Conservation (phyloP, 1,284 basidiomycete genomes). For the Puccinia horiana region DNA sequence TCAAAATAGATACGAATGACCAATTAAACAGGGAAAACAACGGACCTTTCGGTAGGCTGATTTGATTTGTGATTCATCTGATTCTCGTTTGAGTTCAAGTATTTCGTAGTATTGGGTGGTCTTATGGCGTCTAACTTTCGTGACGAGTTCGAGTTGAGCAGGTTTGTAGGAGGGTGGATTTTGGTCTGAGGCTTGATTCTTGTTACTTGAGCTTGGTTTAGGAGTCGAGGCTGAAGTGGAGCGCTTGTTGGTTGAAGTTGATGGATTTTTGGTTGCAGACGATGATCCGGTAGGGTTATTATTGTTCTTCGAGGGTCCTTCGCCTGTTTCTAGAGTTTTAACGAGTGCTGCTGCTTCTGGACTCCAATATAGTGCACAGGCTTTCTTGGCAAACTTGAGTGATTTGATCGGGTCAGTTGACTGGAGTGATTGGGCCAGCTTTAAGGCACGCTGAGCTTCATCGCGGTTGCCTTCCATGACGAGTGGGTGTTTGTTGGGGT, state of each 20-base stretch:
- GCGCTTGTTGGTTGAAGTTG: constrained; percentile 63
- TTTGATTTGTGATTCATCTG: constrained; percentile 87
- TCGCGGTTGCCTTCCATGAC: constrained; percentile 87
- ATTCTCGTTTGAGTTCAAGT: constrained; percentile 76
- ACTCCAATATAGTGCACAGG: constrained; percentile 78
- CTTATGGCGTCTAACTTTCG: constrained; percentile 80
- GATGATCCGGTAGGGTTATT: constrained; percentile 54
- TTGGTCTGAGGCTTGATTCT: background rate
- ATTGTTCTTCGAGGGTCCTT: constrained; percentile 62
- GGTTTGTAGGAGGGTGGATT: constrained; percentile 66
- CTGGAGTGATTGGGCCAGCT: constrained; percentile 69
- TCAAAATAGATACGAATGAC: too few species aligned
- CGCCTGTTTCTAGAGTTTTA: constrained; percentile 65
- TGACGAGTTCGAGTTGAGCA: constrained; percentile 82
- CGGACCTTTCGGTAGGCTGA: constrained; percentile 94
- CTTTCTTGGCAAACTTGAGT: constrained; percentile 87
- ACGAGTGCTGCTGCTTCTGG: constrained; percentile 73
- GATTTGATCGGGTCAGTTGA: constrained; percentile 68
- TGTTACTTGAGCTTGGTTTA: constrained; percentile 18
- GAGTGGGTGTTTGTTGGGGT: too few species aligned
- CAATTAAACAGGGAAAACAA: constrained; percentile 31
- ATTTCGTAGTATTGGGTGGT: constrained; percentile 93
- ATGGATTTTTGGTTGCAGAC: constrained; percentile 70
- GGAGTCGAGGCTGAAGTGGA: constrained; percentile 56
- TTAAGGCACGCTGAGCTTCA: constrained; percentile 77